Percentiles rank a stretch among this genome's conserved stretches.
Evolutionary conservation across 2,329 filamentous ascomycete species (phyloP).

Genomic region (Pseudogymnoascus sp.): DNA sequence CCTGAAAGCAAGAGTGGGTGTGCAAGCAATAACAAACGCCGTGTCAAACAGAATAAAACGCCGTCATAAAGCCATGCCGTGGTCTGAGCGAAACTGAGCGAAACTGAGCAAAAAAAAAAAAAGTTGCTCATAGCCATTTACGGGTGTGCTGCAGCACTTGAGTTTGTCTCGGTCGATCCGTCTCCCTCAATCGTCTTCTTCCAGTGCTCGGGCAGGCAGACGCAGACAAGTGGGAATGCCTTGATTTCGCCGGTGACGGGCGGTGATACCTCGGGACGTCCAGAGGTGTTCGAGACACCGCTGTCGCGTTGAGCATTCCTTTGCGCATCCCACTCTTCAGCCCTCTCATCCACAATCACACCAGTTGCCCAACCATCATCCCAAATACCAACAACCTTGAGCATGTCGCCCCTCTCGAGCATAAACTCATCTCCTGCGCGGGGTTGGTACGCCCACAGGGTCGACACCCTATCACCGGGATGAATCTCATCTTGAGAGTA

Average conservation of each 20-base stretch:
- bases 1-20: background rate
- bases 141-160: conserved; percentile 30
- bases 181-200: conserved; percentile 93
- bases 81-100: background rate
- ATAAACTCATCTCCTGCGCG: conserved; percentile 89
- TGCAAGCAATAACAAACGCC: conserved; percentile 1
- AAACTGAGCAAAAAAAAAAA: background rate
- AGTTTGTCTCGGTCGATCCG: conserved; percentile 57
- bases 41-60: conserved; percentile 7
- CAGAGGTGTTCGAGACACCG: conserved; percentile 77
- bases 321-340: conserved; percentile 80
- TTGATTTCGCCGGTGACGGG: conserved; percentile 80
- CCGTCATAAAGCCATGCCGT: conserved; percentile 7
- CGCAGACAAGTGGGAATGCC: conserved; percentile 92
- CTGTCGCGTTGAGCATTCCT: conserved; percentile 80
- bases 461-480: conserved; percentile 79
- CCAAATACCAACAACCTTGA: conserved; percentile 98
- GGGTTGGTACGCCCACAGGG: conserved; percentile 94
- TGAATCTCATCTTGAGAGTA: conserved; percentile 96
- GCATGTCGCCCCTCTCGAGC: conserved; percentile 91
- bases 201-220: conserved; percentile 94
- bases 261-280: conserved; percentile 54
- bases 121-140: background rate
- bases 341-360: conserved; percentile 70
- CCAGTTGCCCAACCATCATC: conserved; percentile 98